A percentile compares a stretch with the other conserved stretches of the same genome.
These are phyloP conservation scores for Pleurotus citrinopileatus DNA, from an alignment of 768 basidiomycete genomes.

Conservation along the genomic window DNA sequence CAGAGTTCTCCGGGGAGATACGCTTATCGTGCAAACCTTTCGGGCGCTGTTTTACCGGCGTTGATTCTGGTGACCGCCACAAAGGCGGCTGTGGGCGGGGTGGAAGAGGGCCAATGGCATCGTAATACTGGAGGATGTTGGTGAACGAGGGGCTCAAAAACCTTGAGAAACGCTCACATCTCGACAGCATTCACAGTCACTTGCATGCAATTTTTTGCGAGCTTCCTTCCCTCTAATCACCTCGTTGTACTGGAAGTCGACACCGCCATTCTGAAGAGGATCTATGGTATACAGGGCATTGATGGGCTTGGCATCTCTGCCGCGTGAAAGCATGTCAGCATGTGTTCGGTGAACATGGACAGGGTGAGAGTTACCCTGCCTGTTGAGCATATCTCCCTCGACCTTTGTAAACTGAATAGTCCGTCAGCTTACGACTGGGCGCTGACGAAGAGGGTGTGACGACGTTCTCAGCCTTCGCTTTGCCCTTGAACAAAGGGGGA, in stretches of 20 bases:
- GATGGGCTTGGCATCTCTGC: slow-evolving; percentile 40
- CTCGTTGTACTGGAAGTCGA: slow-evolving; percentile 68
- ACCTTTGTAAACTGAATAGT: slow-evolving; percentile 53
- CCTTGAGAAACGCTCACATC: slow-evolving; percentile 41
- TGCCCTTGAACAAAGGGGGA: slow-evolving; percentile 11
- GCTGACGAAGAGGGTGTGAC: background rate
- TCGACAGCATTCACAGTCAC: slow-evolving; percentile 80
- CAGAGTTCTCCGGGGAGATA: slow-evolving; percentile 13
- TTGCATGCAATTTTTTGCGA: slow-evolving; percentile 64
- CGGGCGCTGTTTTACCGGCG: slow-evolving; percentile 25
- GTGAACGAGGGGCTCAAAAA: background rate
- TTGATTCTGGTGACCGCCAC: slow-evolving; percentile 64
- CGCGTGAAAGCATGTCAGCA: slow-evolving; percentile 3
- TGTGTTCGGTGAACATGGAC: background rate
- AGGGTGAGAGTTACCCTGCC: slow-evolving; percentile 24
- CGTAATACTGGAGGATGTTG: slow-evolving; percentile 63
- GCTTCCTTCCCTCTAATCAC: slow-evolving; percentile 69
- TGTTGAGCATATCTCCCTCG: slow-evolving; percentile 55
- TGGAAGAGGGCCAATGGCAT: slow-evolving; percentile 71
- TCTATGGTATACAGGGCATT: slow-evolving; percentile 69
- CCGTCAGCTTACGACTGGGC: slow-evolving; percentile 18
- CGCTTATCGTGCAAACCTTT: background rate
- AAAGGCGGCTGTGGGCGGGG: slow-evolving; percentile 59
- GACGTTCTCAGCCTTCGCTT: background rate
- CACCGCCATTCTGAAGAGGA: slow-evolving; percentile 60